phyloP scores from a whole-genome alignment of 2,329 filamentous ascomycete genomes.

The Colletotrichum godetiae region DNA sequence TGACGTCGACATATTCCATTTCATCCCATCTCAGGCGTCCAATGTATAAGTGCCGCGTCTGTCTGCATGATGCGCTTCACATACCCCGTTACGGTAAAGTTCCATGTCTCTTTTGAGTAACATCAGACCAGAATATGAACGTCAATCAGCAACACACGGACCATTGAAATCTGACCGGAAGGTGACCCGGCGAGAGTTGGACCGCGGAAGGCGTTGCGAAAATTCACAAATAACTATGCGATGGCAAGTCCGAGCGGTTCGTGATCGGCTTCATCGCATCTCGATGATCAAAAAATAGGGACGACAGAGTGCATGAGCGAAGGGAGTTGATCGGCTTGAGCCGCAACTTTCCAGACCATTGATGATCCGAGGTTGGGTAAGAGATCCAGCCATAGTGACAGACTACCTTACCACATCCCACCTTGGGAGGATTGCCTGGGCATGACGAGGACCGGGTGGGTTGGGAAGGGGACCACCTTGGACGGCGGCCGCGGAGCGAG shows the following conservation, averaged over 20 bases:
- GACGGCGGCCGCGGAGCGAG: background rate
- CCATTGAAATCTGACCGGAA: background rate
- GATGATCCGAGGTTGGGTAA: background rate
- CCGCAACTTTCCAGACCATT: slow-evolving; percentile 2
- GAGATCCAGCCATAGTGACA: background rate
- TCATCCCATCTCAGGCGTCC: background rate
- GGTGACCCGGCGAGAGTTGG: background rate
- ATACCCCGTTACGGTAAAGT: background rate
- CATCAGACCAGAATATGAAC: slow-evolving; percentile 9
- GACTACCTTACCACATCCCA: background rate
- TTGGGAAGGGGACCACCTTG: slow-evolving; percentile 9
- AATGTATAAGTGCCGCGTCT: background rate
- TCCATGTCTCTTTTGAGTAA: background rate
- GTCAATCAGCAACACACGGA: background rate
- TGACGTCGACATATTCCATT: background rate
- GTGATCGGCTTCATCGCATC: background rate
- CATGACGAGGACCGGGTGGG: slow-evolving; percentile 5
- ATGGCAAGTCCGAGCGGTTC: background rate
- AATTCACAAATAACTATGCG: background rate
- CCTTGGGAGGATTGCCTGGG: background rate
- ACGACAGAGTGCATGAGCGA: background rate
- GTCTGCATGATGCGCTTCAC: background rate
- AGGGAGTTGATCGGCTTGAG: slow-evolving; percentile 9
- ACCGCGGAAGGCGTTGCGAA: background rate
- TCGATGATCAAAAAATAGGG: background rate